Evolutionary conservation across 805 yeast genomes (phyloP), one percentile per base, ranked within the genome.

Genomic region (Candida tibetensis): DNA sequence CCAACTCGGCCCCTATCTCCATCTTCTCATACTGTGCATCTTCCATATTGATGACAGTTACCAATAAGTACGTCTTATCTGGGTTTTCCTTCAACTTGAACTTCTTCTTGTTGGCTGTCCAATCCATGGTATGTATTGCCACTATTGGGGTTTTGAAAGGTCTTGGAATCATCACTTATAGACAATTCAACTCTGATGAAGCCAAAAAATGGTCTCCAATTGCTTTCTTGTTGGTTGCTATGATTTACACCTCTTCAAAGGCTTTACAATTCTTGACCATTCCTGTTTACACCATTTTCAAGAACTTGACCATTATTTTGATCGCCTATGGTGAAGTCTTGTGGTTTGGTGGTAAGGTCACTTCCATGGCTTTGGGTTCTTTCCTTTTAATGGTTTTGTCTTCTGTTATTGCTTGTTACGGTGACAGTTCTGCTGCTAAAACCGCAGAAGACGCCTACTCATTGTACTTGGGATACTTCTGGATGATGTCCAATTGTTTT

Each of bases 271-370:
- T 68, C 69, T 79, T 93, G 58, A 73, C 91, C 36, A 90, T 93
- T 42, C 99, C 99, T 37, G 95, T 93, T 42, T 93, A 89, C 76
- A 93, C 99, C 48, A 91, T 93, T 53, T 93, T 93, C 83, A 93
- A 93, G 77, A 93, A 93, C 69, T 79, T 93, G 66, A 91, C 99
- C 45, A 93, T 93, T 59, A 91, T 93, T 50, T 72, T 93, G 59
- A 93, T 93, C 62, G 98, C 99, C 25, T 93, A 93, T 62, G 98
- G 98, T 71, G 99, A 93, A 70, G 97, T 91, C 25, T 53, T 93
- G 45, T 91, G 96, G 95, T 93, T 91, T 56, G 96, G 96, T 45
- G 97, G 97, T 48, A 67, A 73, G 45, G 96, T 91, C 53, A 81
- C 96, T 37, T 64, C 90, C 27, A 82, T 90, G 93, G 89, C 95